These are phyloP conservation scores for Cryptococcus sp. DNA, from an alignment of 1,284 basidiomycete species.

Conservation along the genomic window DNA sequence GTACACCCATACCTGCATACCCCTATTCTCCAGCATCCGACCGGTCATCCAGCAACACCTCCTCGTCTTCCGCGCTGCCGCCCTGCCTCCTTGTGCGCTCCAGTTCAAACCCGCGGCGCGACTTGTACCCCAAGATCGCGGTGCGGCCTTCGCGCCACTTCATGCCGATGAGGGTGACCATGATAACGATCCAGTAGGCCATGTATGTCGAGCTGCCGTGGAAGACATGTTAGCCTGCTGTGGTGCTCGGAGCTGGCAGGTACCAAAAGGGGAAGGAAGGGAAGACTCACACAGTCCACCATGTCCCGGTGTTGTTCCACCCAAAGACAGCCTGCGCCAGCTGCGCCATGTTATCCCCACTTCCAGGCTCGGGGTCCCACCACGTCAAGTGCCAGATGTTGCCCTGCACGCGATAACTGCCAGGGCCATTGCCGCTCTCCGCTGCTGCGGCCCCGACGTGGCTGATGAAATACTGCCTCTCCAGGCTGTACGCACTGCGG, in stretches of 20 bases:
- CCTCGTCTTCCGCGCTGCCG: constrained; percentile 17
- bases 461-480: constrained; percentile 62
- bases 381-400: constrained; percentile 82
- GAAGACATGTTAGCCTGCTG: background rate
- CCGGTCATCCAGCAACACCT: constrained; percentile 16
- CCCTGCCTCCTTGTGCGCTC: constrained; percentile 16
- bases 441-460: constrained; percentile 67
- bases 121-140: constrained; percentile 31
- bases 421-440: constrained; percentile 75
- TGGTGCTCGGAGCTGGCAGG: background rate
- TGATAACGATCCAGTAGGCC: constrained; percentile 69
- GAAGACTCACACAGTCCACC: constrained; percentile 59
- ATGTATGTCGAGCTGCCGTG: constrained; percentile 55
- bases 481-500: constrained; percentile 64
- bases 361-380: constrained; percentile 63
- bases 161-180: constrained; percentile 59
- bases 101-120: constrained; percentile 23
- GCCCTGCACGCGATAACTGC: constrained; percentile 69
- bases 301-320: constrained; percentile 50
- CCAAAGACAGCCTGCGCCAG: constrained; percentile 33
- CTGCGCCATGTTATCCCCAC: constrained; percentile 51
- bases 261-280: background rate
- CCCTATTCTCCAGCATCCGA: constrained; percentile 11
- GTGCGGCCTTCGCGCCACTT: constrained; percentile 57
- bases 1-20: too few species aligned